These are phyloP conservation scores for Ophiorrhiza pumila DNA, from an alignment of 257 asterid genomes.

Conservation along the genomic window DNA sequence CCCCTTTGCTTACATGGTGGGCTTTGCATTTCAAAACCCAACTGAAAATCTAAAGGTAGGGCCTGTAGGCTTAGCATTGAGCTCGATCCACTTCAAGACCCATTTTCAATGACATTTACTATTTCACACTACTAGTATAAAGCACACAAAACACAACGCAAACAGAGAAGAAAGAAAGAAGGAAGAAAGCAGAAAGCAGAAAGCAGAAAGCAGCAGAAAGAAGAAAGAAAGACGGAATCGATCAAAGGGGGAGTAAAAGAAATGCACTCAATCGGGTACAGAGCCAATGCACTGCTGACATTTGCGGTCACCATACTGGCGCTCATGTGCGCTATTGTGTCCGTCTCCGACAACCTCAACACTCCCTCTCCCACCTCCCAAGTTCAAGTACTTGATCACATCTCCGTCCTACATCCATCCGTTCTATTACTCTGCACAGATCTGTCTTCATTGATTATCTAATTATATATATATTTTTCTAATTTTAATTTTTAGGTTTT, in stretches of 20 bases:
- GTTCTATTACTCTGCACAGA: background rate
- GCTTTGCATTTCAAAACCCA: too few relatives aligned
- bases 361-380: conserved; percentile 63
- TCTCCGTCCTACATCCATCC: background rate
- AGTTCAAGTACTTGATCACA: conserved; percentile 43
- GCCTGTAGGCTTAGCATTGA: too few relatives aligned
- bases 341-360: conserved; percentile 82
- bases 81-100: too few relatives aligned
- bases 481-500: conserved; percentile 39
- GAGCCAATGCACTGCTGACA: conserved; percentile 81
- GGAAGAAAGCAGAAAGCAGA: too few relatives aligned
- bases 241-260: too few relatives aligned
- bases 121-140: too few relatives aligned
- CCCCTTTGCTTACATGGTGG: too few relatives aligned
- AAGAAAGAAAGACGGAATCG: too few relatives aligned
- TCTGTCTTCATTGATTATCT: background rate
- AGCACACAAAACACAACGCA: too few relatives aligned
- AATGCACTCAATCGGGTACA: conserved; percentile 73
- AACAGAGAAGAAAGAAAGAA: background rate
- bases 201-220: too few relatives aligned
- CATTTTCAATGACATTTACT: too few relatives aligned
- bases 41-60: too few relatives aligned
- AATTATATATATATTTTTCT: background rate
- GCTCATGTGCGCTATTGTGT: conserved; percentile 78
- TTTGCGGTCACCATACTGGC: conserved; percentile 85